phyloP scores from a whole-genome alignment of 202 grass and related monocot genomes.

The Digitaria exilis region DNA sequence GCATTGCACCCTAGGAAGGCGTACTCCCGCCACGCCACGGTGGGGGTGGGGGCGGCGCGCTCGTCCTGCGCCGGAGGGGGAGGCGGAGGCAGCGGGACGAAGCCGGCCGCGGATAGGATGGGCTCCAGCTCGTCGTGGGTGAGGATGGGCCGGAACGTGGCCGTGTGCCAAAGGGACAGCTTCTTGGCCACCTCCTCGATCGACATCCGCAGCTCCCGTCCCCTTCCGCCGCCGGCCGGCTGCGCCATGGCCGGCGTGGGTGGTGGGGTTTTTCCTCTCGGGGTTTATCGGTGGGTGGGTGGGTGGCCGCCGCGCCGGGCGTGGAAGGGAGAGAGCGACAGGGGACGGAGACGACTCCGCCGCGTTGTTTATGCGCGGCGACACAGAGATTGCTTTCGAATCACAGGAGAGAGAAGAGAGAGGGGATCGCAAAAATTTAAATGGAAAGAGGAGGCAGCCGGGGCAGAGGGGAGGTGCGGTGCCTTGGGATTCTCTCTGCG shows the following conservation, averaged over 20 bases:
- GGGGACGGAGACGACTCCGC: slow-evolving; percentile 27
- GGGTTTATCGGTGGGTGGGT: slow-evolving; percentile 49
- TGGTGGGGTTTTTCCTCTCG: slow-evolving; percentile 21
- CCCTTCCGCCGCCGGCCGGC: background rate
- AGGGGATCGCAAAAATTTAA: slow-evolving; percentile 35
- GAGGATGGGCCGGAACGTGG: slow-evolving; percentile 86
- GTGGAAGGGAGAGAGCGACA: background rate
- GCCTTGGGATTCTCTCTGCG: slow-evolving; percentile 54
- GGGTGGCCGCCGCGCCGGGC: too few relatives aligned
- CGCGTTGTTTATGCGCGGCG: slow-evolving; percentile 44
- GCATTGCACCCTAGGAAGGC: slow-evolving; percentile 53
- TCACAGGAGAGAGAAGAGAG: background rate
- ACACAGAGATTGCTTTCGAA: slow-evolving; percentile 11
- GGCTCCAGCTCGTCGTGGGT: slow-evolving; percentile 96
- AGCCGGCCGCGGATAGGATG: slow-evolving; percentile 68
- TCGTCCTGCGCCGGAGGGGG: background rate
- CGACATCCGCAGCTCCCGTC: slow-evolving; percentile 49
- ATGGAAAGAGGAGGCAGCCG: background rate
- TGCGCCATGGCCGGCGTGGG: slow-evolving; percentile 39
- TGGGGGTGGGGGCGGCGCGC: background rate
- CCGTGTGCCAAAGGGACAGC: slow-evolving; percentile 85
- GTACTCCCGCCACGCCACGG: slow-evolving; percentile 78
- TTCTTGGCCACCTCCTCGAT: slow-evolving; percentile 93
- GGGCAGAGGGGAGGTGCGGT: background rate
- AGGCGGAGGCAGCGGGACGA: slow-evolving; percentile 52